Evolutionary conservation across 495 filamentous ascomycete species (phyloP), one percentile per base, ranked within the genome.

Genomic region (Neurospora discreta): DNA sequence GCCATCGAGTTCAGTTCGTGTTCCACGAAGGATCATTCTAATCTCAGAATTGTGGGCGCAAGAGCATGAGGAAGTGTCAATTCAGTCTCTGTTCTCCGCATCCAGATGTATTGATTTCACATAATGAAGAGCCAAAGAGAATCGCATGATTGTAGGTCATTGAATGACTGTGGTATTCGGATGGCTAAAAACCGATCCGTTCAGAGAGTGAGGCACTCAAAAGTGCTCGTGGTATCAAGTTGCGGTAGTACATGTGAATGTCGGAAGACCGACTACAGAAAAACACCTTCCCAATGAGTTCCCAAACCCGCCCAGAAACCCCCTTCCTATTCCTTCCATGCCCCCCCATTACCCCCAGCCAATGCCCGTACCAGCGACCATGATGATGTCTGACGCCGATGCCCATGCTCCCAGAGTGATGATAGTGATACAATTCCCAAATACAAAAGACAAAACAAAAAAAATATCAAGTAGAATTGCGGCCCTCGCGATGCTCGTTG

Each of bases 401-500:
- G 43, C 20, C 39, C 23, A 70, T 43, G 30, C 43, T 70, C 69
- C 69, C 69, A 15, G 18, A 43, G 39, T 58, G 39, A 44, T 58
- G 39, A 44, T 70, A 33, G 15, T 70, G 43, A 44, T 70, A 70
- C 40, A 70, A 20, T 52, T 71, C 39, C 70, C 42, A 67, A 26
- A 70, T 39, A 46, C 18, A 39, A 39, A 33, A 71, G 39, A 33
- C 33, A 70, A 70, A 44, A 36, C 33, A 36, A 36, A 36, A 36
- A 36, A 36, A 36, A 36, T 5, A 36, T 36, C 6, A 36, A 5
- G 6, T 0, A 36, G 71, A 20, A 18, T 9, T 15, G 16, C 3
- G 36, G 18, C 44, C 36, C 39, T 74, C 75, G 71, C 75, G 73
- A 72, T 73, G 72, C 71, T 75, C 73, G 71, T 71, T 73, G 65